Evolutionary conservation across 768 basidiomycete genomes (phyloP).

Genomic region (Suillus sp.): DNA sequence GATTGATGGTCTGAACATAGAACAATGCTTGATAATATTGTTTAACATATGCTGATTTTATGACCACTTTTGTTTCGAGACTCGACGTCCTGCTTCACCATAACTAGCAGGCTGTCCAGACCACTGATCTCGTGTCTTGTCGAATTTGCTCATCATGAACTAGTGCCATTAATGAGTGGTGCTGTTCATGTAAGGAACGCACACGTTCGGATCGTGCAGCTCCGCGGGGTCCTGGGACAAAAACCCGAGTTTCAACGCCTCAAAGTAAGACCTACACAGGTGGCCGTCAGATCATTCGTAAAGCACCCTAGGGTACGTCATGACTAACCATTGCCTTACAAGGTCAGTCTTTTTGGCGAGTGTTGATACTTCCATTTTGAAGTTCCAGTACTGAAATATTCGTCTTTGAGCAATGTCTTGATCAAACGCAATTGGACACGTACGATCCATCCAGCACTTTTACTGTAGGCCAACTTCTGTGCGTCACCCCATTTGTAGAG

Average conservation of each 20-base stretch:
- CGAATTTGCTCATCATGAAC: constrained; percentile 10
- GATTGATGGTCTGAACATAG: too few relatives aligned
- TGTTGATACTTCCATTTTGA: constrained; percentile 63
- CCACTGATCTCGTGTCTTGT: too few relatives aligned
- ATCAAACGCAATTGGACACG: too few relatives aligned
- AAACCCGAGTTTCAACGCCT: constrained; percentile 59
- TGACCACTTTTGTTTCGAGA: too few relatives aligned
- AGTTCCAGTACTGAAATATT: constrained; percentile 62
- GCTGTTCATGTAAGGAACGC: constrained; percentile 44
- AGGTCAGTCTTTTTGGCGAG: constrained; percentile 44
- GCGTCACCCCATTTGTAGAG: constrained; percentile 68
- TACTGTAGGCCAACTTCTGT: too few relatives aligned
- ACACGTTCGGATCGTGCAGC: constrained; percentile 57
- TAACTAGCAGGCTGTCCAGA: too few relatives aligned
- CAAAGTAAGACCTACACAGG: constrained; percentile 63
- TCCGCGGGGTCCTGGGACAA: constrained; percentile 62
- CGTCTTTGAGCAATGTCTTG: constrained; percentile 23
- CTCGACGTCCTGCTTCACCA: too few relatives aligned
- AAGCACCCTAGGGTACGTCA: constrained; percentile 6
- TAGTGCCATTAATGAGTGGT: constrained; percentile 19
- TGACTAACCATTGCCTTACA: constrained; percentile 62
- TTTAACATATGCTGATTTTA: too few relatives aligned
- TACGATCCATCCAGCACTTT: too few relatives aligned
- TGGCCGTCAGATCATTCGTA: neutral
- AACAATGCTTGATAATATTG: too few relatives aligned